These are phyloP conservation scores for Osmanthus fragrans DNA, from an alignment of 257 asterid species.

Conservation along the genomic window DNA sequence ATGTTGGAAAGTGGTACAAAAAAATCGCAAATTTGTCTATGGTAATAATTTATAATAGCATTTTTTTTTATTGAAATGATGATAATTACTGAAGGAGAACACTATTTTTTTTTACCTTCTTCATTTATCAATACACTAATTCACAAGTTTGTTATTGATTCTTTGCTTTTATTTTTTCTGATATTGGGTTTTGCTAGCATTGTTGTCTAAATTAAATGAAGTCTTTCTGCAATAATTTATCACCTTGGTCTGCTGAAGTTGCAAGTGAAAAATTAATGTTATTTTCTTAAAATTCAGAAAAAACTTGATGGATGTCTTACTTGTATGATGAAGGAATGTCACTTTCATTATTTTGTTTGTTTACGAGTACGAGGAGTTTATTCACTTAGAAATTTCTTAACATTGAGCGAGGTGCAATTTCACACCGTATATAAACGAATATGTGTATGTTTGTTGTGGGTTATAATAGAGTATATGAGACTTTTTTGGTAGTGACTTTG, in stretches of 20 bases:
- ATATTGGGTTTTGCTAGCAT: not conserved
- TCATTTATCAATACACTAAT: not conserved
- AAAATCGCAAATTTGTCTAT: not conserved
- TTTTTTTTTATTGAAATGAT: not conserved
- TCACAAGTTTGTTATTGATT: not conserved
- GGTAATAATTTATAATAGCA: not conserved
- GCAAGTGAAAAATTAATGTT: not conserved
- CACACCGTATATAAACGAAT: not conserved
- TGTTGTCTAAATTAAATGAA: not conserved
- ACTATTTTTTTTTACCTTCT: not conserved
- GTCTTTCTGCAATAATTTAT: not conserved
- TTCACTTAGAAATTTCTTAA: not conserved
- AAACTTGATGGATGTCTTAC: not conserved
- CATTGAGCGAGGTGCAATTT: not conserved
- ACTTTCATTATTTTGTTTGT: not conserved
- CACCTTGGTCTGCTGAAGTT: not conserved
- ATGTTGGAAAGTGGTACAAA: not conserved
- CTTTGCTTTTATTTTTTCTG: not conserved
- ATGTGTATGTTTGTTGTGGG: too few species aligned
- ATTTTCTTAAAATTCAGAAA: not conserved
- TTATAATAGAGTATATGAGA: too few species aligned
- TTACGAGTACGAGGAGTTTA: not conserved
- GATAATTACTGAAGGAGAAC: not conserved
- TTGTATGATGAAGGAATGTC: not conserved
- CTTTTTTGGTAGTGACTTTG: not conserved